Evolutionary conservation across 371 early-diverging fungal species (phyloP).

Genomic region (Mortierella polycephala): DNA sequence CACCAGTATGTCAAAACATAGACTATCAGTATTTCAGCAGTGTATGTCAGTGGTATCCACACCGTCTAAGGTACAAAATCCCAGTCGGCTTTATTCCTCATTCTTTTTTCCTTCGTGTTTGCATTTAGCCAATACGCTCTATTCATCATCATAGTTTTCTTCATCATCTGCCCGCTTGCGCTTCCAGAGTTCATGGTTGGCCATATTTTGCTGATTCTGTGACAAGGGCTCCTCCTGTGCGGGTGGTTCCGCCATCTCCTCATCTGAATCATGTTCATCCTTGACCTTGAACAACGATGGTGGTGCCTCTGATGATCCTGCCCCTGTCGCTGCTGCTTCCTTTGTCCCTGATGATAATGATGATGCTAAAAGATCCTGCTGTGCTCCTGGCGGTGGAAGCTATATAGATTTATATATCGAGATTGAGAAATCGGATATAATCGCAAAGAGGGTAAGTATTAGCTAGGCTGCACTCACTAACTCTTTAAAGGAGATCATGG

Average conservation of each 20-base stretch:
- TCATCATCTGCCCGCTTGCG: slow-evolving; percentile 52
- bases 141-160: slow-evolving; percentile 46
- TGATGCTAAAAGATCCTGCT: slow-evolving; percentile 1
- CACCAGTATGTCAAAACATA: neutral
- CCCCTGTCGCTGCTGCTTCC: neutral
- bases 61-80: neutral
- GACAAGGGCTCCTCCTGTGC: slow-evolving; percentile 21
- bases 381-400: slow-evolving; percentile 39
- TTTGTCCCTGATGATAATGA: slow-evolving; percentile 1
- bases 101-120: neutral
- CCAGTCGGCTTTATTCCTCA: neutral
- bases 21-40: too few relatives aligned
- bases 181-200: slow-evolving; percentile 51
- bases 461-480: too few relatives aligned
- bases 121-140: neutral
- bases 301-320: slow-evolving; percentile 9
- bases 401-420: slow-evolving; percentile 1
- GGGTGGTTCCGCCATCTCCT: slow-evolving; percentile 39
- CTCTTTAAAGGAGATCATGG: too few relatives aligned
- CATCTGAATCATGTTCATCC: slow-evolving; percentile 38
- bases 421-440: neutral
- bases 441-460: too few relatives aligned
- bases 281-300: slow-evolving; percentile 52
- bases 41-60: neutral
- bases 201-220: slow-evolving; percentile 46